phyloP scores from a whole-genome alignment of 306 rosid genomes.

The Prunus mira region DNA sequence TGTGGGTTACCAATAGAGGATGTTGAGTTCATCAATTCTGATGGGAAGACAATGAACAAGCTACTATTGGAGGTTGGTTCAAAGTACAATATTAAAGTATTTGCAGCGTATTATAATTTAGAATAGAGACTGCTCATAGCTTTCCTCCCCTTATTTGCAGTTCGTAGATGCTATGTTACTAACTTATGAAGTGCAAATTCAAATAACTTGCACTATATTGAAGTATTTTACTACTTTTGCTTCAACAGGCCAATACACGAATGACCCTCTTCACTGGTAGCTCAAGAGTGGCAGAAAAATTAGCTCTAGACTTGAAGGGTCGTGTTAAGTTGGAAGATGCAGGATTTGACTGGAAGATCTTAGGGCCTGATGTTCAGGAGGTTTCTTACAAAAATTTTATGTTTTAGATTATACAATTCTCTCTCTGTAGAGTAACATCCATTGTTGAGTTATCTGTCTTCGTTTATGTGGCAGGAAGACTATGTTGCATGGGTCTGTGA shows the following conservation, averaged over 20 bases:
- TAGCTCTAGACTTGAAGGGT: constrained; percentile 79
- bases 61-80: constrained; percentile 67
- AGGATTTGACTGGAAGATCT: constrained; percentile 96
- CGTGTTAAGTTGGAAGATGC: constrained; percentile 95
- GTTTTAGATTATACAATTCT: constrained; percentile 5
- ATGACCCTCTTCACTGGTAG: constrained; percentile 99
- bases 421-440: constrained; percentile 8
- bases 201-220: constrained; percentile 9
- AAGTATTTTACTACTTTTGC: constrained; percentile 6
- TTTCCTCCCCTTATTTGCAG: not conserved
- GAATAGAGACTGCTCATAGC: not conserved
- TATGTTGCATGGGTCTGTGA: constrained; percentile 95
- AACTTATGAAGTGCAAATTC: not conserved
- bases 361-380: constrained; percentile 97
- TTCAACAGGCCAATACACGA: constrained; percentile 70
- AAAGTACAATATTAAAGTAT: not conserved
- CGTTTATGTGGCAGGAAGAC: constrained; percentile 63
- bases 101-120: not conserved
- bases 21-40: constrained; percentile 83
- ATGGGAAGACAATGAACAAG: constrained; percentile 94
- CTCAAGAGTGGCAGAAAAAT: constrained; percentile 96
- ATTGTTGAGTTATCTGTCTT: constrained; percentile 15
- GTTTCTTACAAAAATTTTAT: constrained; percentile 35
- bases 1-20: constrained; percentile 89
- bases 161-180: not conserved